A percentile compares a stretch with the other conserved stretches of the same genome.
Evolutionary conservation across 208 protist genomes (phyloP).

Genomic region (Leishmania arabica): DNA sequence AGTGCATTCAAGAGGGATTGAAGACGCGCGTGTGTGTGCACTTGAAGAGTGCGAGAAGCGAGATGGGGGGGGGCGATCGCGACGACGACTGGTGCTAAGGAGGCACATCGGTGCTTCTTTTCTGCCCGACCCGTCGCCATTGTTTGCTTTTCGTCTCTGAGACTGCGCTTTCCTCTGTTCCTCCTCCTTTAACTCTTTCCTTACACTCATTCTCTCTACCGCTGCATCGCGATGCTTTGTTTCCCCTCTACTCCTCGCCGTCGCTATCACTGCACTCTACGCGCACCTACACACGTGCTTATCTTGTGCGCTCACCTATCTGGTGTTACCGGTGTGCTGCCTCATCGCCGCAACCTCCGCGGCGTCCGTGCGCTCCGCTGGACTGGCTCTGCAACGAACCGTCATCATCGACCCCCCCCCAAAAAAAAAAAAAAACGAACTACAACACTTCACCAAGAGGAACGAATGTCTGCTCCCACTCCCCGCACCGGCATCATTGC

Average conservation of each 20-base stretch:
- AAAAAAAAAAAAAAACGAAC: background rate
- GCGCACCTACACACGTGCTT: background rate
- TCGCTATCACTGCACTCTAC: background rate
- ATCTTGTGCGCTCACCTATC: background rate
- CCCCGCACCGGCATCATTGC: constrained; percentile 91
- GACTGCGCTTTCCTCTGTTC: background rate
- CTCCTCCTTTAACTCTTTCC: background rate
- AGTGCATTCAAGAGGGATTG: background rate
- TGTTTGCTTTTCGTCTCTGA: background rate
- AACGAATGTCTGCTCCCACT: constrained; percentile 62
- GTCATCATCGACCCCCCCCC: background rate
- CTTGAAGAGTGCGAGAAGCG: background rate
- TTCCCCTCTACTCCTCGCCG: background rate
- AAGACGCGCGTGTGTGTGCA: background rate
- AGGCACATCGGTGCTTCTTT: background rate
- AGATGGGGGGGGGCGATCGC: background rate
- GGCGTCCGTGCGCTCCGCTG: background rate
- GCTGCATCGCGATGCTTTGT: background rate
- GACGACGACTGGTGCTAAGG: background rate
- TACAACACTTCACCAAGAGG: background rate
- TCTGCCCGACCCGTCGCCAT: background rate
- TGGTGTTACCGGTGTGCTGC: background rate
- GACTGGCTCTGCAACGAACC: constrained; percentile 4
- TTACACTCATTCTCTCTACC: background rate
- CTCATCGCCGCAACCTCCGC: background rate